These are phyloP conservation scores for Schizochytrium sp. DNA, from an alignment of 108 stramenopile genomes.

Conservation along the genomic window DNA sequence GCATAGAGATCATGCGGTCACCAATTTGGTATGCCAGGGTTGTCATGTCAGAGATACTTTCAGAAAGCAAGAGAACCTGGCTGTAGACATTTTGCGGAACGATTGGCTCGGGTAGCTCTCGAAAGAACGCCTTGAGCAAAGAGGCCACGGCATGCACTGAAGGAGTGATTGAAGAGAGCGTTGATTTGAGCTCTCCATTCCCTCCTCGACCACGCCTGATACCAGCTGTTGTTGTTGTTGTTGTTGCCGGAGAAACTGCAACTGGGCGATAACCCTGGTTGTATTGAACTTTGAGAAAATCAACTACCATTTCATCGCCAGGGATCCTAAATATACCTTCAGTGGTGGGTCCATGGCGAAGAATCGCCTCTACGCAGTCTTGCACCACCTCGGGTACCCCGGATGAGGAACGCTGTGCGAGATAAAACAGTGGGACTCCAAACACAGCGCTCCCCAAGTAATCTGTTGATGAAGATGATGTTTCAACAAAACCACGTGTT, in stretches of 20 bases:
- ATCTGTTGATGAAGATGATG: too few relatives aligned
- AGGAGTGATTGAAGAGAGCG: not conserved
- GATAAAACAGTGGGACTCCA: not conserved
- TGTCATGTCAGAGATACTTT: conserved; percentile 32
- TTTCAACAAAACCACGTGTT: too few relatives aligned
- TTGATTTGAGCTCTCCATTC: not conserved
- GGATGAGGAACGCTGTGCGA: not conserved
- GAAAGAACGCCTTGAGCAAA: conserved; percentile 42
- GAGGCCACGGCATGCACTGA: conserved; percentile 33
- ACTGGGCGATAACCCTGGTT: not conserved
- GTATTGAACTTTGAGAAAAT: conserved; percentile 19
- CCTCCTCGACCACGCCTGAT: not conserved
- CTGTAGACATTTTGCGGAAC: not conserved
- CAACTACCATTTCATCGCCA: conserved; percentile 4
- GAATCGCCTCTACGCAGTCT: conserved; percentile 35
- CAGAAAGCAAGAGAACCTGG: not conserved
- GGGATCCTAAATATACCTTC: conserved; percentile 50
- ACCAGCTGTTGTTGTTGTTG: not conserved
- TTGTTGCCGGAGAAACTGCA: not conserved
- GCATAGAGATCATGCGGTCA: conserved; percentile 44
- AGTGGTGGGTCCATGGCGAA: not conserved
- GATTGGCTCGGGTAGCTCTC: conserved; percentile 25
- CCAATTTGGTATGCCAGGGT: conserved; percentile 51
- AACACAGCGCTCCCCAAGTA: not conserved
- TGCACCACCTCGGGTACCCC: not conserved